phyloP scores from a whole-genome alignment of 2,329 filamentous ascomycete species.

The Stenocarpella maydis region DNA sequence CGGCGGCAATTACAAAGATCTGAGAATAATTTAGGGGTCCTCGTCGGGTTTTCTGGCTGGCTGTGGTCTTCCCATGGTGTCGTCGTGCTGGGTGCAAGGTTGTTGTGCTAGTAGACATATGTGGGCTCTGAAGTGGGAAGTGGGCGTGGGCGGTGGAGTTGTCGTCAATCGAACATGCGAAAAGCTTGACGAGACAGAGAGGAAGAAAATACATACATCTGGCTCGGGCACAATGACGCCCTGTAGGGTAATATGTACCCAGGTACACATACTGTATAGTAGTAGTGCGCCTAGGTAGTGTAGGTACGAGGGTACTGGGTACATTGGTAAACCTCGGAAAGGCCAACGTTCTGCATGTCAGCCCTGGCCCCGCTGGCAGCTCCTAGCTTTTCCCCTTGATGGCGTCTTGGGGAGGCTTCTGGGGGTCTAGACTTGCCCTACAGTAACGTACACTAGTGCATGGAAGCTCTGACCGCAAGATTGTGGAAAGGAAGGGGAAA shows the following conservation, averaged over 20 bases:
- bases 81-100: slow-evolving; percentile 4
- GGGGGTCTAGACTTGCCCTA: slow-evolving; percentile 8
- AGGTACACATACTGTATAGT: no score
- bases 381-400: neutral
- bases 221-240: slow-evolving; percentile 10
- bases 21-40: slow-evolving; percentile 10
- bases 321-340: no score
- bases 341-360: slow-evolving; percentile 1
- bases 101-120: neutral
- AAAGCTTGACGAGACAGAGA: neutral
- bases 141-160: neutral
- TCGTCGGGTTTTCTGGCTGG: neutral
- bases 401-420: neutral
- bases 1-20: slow-evolving; percentile 22
- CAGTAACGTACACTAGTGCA: no score
- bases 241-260: no score
- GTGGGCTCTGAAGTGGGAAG: neutral
- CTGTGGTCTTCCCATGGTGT: no score
- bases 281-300: no score
- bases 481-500: slow-evolving; percentile 18
- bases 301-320: no score
- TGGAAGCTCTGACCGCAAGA: slow-evolving; percentile 26
- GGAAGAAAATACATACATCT: neutral
- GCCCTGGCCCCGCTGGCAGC: slow-evolving; percentile 11
- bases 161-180: slow-evolving; percentile 7